These are phyloP conservation scores for Immersiella caudata DNA, from an alignment of 495 filamentous ascomycete genomes.

Conservation along the genomic window DNA sequence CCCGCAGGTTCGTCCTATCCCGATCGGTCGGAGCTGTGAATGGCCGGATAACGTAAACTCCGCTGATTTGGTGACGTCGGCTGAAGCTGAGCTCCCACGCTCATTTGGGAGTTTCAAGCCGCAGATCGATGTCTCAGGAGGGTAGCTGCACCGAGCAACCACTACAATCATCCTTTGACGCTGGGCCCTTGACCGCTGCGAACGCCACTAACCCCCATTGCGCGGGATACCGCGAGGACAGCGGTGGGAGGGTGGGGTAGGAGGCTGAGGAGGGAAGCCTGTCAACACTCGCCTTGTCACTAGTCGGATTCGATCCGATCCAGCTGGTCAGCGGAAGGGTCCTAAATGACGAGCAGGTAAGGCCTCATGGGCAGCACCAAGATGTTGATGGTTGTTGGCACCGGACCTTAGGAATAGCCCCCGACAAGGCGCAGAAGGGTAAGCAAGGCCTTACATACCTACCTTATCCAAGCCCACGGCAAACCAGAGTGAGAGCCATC, in stretches of 20 bases:
- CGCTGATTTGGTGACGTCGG: conserved; percentile 14
- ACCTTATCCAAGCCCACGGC: background rate
- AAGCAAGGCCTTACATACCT: background rate
- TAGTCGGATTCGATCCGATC: background rate
- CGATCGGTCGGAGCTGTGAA: background rate
- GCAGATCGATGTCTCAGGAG: conserved; percentile 23
- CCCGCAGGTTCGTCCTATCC: background rate
- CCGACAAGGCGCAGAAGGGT: background rate
- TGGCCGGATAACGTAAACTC: conserved; percentile 16
- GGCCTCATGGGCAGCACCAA: background rate
- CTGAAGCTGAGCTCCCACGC: conserved; percentile 1
- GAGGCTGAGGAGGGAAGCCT: too few species aligned
- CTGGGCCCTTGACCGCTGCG: conserved; percentile 3
- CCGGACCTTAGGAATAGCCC: background rate
- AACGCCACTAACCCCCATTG: conserved; percentile 4
- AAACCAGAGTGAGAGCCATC: background rate
- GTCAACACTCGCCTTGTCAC: background rate
- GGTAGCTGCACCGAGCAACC: conserved; percentile 6
- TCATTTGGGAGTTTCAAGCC: conserved; percentile 14
- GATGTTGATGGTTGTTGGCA: background rate
- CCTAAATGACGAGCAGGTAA: background rate
- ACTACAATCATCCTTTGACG: background rate
- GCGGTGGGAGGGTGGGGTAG: background rate
- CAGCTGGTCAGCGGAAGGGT: background rate
- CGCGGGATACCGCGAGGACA: background rate